phyloP scores from a whole-genome alignment of 495 filamentous ascomycete species.

The Tuber umbilicatum region DNA sequence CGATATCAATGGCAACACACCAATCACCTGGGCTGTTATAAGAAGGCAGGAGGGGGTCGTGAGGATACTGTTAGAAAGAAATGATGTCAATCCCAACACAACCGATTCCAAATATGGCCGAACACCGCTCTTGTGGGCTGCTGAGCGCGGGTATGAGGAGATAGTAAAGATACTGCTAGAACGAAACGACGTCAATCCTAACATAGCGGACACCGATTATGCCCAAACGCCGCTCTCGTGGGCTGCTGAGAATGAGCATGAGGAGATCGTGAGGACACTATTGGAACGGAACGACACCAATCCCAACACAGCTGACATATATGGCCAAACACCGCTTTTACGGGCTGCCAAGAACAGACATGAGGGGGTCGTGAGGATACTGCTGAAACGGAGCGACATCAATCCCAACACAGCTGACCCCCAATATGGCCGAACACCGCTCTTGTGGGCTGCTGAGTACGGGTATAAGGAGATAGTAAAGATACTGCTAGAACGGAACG shows the following conservation, averaged over 20 bases:
- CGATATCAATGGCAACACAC: neutral
- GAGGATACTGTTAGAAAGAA: neutral
- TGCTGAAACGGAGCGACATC: no score
- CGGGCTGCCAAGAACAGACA: neutral
- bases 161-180: neutral
- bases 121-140: neutral
- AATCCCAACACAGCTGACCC: neutral
- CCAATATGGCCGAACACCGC: neutral
- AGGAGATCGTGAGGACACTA: neutral
- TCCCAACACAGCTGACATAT: neutral
- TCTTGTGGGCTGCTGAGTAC: no score
- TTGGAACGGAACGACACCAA: neutral
- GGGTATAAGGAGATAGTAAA: no score
- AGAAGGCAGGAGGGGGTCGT: neutral
- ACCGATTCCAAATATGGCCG: neutral
- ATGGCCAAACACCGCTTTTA: neutral
- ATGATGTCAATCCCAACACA: neutral
- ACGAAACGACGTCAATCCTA: neutral
- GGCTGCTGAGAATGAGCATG: neutral
- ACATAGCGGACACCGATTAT: neutral
- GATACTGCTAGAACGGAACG: no score
- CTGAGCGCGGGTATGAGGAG: neutral
- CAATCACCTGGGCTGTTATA: neutral
- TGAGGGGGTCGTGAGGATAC: neutral
- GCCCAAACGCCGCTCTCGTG: neutral